Base-by-base conservation (phyloP, 768 basidiomycete species). In the Tricholoma flavovirens region DNA sequence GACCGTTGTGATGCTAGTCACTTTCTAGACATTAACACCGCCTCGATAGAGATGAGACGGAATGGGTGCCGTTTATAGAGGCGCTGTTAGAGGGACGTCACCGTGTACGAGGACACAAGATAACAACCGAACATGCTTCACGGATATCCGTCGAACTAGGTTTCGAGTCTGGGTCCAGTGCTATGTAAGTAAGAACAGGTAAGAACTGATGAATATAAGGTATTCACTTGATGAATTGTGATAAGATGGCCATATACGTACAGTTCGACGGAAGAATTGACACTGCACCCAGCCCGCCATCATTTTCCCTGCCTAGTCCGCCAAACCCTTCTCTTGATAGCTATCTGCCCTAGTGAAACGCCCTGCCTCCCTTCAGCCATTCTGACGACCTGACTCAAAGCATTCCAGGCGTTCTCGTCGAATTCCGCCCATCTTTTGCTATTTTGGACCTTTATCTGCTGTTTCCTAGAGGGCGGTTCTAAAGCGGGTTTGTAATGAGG, bases 291-390 rank as follows among this genome's bases (percentile, higher is more conserved):
- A 8, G 9, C 7, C 45, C 29, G 24, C 24, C 24, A 26, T 49
- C n/a, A 49, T 5, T 17, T 49, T 30, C 46, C 30, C 24, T 21
- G 49, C 24, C n/a, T 48, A 21, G 43, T 55, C 5, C 48, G 26
- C 54, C 48, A 49, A 17, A 36, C 29, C 40, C 14, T 30, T 24
- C 33, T 55, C 32, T 55, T 45, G n/a, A 48, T 55, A 5, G 43
- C 33, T 12, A 48, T 55, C 22, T 80, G 76, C 35, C 84, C 85
- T 53, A 86, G 67, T 4, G 71, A 75, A 49, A 87, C 52, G 17
- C 67, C 64, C 48, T 79, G 73, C 61, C 76, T 74, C 11, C 77
- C 82, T 64, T 87, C 86, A 19, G 83, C 84, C 76, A 87, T 76
- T 55, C 71, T 73, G 38, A 83, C 73, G 1, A 79, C 76, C 62